These are phyloP conservation scores for Misopates orontium DNA, from an alignment of 257 asterid species.

Conservation along the genomic window DNA sequence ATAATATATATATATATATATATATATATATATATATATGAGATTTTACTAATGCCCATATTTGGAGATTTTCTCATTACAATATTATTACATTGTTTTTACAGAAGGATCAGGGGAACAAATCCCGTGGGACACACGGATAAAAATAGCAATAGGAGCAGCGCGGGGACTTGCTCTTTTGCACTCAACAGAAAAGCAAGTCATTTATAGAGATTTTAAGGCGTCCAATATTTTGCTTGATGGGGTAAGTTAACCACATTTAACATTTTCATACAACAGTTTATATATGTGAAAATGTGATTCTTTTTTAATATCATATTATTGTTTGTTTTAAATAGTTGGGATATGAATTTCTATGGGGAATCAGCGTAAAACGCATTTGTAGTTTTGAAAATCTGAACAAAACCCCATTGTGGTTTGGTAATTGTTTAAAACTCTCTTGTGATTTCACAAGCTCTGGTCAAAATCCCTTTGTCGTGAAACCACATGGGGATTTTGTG, in stretches of 20 bases:
- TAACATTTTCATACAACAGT: background rate
- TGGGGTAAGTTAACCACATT: slow-evolving; percentile 28
- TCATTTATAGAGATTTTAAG: slow-evolving; percentile 78
- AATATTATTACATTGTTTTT: background rate
- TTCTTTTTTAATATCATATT: background rate
- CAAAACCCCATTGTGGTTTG: too few relatives aligned
- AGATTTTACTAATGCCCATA: too few relatives aligned
- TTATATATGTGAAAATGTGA: background rate
- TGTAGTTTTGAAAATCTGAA: too few relatives aligned
- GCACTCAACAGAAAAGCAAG: slow-evolving; percentile 68
- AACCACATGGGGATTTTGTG: too few relatives aligned
- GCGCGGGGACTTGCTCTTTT: slow-evolving; percentile 70
- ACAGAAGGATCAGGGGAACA: slow-evolving; percentile 61
- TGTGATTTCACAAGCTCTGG: too few relatives aligned
- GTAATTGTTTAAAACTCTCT: too few relatives aligned
- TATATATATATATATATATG: too few relatives aligned
- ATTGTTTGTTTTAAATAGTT: too few relatives aligned
- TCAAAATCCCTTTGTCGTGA: too few relatives aligned
- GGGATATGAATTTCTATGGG: too few relatives aligned
- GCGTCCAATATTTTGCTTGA: slow-evolving; percentile 79
- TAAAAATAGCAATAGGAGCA: slow-evolving; percentile 77
- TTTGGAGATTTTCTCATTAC: background rate
- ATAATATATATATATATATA: too few relatives aligned
- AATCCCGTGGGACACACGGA: slow-evolving; percentile 72
- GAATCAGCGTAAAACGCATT: too few relatives aligned